Base-by-base conservation (phyloP, 768 basidiomycete genomes). In the Tulasnella sp. region DNA sequence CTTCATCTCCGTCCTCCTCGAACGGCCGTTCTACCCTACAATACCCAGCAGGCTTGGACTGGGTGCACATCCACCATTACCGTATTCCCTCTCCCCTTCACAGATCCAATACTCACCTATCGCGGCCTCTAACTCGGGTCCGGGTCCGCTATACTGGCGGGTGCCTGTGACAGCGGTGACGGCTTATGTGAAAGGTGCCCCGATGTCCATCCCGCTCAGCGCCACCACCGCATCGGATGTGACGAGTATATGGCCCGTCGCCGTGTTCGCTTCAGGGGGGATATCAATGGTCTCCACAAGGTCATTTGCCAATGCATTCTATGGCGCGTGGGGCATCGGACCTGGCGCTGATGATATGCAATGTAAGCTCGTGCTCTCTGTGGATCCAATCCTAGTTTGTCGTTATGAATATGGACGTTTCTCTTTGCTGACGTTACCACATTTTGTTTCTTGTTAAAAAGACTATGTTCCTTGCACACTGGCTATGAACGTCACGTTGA, bases 401-500 rank as follows among this genome's bases (percentile, higher is more conserved):
- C n/a, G n/a, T n/a, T n/a, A n/a, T n/a, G n/a, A n/a, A n/a, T n/a
- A n/a, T n/a, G n/a, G n/a, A n/a, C n/a, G n/a, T n/a, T n/a, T n/a
- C n/a, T n/a, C n/a, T 17, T 12, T 60, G 10, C 22, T 56, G 45
- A 21, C 41, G 66, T 60, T 27, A 43, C 46, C 42, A 50, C 41
- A 49, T 51, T 3, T 21, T 43, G 19, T 7, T 22, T 1, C 21
- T 42, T 15, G 15, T 25, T 30, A 62, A n/a, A n/a, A n/a, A 89
- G 87, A 86, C 67, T 90, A 86, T 66, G 76, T 89, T 17, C 83
- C 84, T 0, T 90, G 87, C 67, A 73, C 70, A 2, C 80, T 76
- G 0, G 83, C 86, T 0, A 74, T 90, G 30, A 89, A 89, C 68
- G 73, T 89, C 59, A 80, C 82, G 3, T 74, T 90, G 60, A 80